Evolutionary conservation across 164 flowering plant genomes (phyloP), one percentile per base, ranked within the genome.

Genomic region (Stephania yunnanensis): DNA sequence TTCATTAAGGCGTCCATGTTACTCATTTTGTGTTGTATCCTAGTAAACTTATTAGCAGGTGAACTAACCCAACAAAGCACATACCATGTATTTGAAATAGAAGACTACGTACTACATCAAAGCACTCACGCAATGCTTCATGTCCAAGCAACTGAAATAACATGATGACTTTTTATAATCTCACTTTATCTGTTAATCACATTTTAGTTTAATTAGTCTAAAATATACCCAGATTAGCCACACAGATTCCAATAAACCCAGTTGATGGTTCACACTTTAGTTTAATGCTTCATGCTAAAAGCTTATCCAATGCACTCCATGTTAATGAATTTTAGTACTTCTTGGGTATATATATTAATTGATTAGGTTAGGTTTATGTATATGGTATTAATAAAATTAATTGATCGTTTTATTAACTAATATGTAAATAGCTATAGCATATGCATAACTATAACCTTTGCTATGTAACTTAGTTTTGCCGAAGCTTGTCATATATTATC

Each of bases 121-220:
- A 69, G 50, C 36, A 15, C 10, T 20, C n/a, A 61, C 25, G 25
- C 68, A 36, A 72, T 58, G 46, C 74, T 72, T 72, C 74, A 58
- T 42, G 68, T 29, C 74, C 45, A 72, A 72, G 66, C 29, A 72
- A 61, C 66, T 6, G 3, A 15, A 4, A n/a, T 29, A 19, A 6
- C 65, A 17, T 13, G 2, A 58, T 25, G 25, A 25, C 65, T 20
- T 6, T 58, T 58, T 58, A 3, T 58, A 50, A 58, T 20, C n/a
- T 17, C 5, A 58, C 0, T 58, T 15, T 58, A 58, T 15, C 20
- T 6, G 20, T 12, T 58, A 58, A 58, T 58, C 20, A 15, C 20
- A 50, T 4, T 36, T 36, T 36, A 36, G 42, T 36, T 36, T 58
- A 15, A 1, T 58, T 58, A 15, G 19, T 10, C 20, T 58, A 7